Evolutionary conservation across 495 filamentous ascomycete genomes (phyloP), one percentile per base, ranked within the genome.

Genomic region (Aspergillus affinis): DNA sequence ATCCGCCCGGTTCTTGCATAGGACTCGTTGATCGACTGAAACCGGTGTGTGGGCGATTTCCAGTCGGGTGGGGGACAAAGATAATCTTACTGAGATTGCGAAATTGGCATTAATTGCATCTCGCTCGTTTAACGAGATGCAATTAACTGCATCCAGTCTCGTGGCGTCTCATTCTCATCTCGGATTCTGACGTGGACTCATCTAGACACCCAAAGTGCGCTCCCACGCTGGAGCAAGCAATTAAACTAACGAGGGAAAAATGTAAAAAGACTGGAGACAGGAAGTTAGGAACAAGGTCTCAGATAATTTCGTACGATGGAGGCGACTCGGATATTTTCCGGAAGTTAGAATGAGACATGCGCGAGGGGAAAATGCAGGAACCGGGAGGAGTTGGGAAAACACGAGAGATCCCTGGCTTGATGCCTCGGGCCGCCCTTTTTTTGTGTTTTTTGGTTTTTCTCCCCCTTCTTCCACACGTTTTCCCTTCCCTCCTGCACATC

Each of bases 301-400:
- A 23, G 32, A 45, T 55, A 36, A 20, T 41, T 18, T 18, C 4
- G 9, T 30, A n/a, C 30, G 19, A 52, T 8, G 21, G 21, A 52
- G 50, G 50, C 17, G 26, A 17, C 45, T 54, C 52, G 52, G 52
- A n/a, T 46, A 54, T 54, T 54, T 54, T 46, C 52, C 52, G 52
- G 52, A 46, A 54, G 52, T 45, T 26, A 45, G 30, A 54, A 45
- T 54, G 32, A 54, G 52, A 46, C 32, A 54, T 41, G 36, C 36
- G 36, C 36, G 36, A 32, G 36, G 27, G 13, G 26, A 52, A 18
- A 18, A 26, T 52, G 36, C 36, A 41, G 36, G 36, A 41, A 41
- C 36, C 9, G 13, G 13, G 8, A 15, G 36, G 15, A 15, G 13
- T 13, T 41, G 10, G 36, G 36, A 17, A 41, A 10, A 32, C 36